Conservation (phyloP, 2,329 filamentous ascomycete genomes). For the Dendryphion nanum region DNA sequence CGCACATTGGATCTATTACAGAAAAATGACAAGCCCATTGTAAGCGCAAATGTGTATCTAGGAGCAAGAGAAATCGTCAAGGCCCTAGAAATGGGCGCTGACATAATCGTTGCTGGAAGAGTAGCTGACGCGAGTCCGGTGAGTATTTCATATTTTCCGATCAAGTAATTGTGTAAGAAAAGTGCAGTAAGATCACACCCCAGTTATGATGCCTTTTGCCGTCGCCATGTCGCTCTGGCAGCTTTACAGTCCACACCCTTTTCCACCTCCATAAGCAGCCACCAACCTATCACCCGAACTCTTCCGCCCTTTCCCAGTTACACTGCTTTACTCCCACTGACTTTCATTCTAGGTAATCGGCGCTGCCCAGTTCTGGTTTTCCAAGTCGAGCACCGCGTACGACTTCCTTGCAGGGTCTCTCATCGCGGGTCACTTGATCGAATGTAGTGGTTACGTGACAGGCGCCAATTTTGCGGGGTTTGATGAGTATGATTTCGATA, state of each 20-base stretch:
- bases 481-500: slow-evolving; percentile 43
- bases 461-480: slow-evolving; percentile 57
- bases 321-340: not conserved
- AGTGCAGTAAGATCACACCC: too few species aligned
- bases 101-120: slow-evolving; percentile 35
- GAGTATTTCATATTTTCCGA: too few species aligned
- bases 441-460: slow-evolving; percentile 55
- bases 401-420: slow-evolving; percentile 52
- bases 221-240: too few species aligned
- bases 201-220: too few species aligned
- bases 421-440: slow-evolving; percentile 54
- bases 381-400: slow-evolving; percentile 50
- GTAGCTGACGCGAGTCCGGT: slow-evolving; percentile 36
- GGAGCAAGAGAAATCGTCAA: slow-evolving; percentile 43
- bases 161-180: too few species aligned
- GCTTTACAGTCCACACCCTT: too few species aligned
- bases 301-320: too few species aligned
- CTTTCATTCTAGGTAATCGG: slow-evolving; percentile 47
- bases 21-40: slow-evolving; percentile 35
- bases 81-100: slow-evolving; percentile 30
- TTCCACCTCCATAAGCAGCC: too few species aligned
- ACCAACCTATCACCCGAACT: not conserved
- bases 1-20: slow-evolving; percentile 41
- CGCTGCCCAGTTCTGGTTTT: slow-evolving; percentile 57
- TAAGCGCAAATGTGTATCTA: slow-evolving; percentile 54